These are phyloP conservation scores for Blastobotrys malaysiensis DNA, from an alignment of 1,139 yeast species.

Conservation along the genomic window DNA sequence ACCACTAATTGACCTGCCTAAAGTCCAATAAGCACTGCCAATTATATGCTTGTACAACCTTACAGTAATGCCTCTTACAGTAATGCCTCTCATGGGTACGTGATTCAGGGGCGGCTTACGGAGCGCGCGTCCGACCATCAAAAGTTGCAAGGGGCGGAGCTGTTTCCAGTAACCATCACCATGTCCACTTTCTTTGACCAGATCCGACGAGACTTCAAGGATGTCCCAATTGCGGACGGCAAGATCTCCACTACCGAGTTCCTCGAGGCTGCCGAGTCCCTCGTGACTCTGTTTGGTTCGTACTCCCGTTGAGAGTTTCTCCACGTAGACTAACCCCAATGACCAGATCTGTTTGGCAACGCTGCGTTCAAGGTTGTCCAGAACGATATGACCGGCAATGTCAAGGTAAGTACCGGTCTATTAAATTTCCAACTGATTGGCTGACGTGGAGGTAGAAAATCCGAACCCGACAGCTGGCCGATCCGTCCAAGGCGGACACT, in stretches of 20 bases:
- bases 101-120: background rate
- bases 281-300: conserved; percentile 70
- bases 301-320: conserved; percentile 8
- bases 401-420: conserved; percentile 38
- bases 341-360: conserved; percentile 61
- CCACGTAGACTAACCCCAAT: background rate
- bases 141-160: background rate
- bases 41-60: too few relatives aligned
- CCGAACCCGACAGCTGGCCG: conserved; percentile 56
- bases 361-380: conserved; percentile 83
- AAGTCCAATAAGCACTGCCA: too few relatives aligned
- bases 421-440: background rate
- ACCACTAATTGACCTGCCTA: too few relatives aligned
- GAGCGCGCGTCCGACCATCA: background rate
- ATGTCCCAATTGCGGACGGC: conserved; percentile 54
- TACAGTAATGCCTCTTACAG: too few relatives aligned
- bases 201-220: conserved; percentile 66
- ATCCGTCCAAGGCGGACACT: conserved; percentile 59
- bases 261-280: conserved; percentile 77
- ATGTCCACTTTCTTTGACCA: conserved; percentile 63
- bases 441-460: conserved; percentile 41
- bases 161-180: conserved; percentile 1
- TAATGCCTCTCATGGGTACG: background rate
- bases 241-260: conserved; percentile 71
- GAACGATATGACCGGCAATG: conserved; percentile 84